These are phyloP conservation scores for Tylopilus felleus DNA, from an alignment of 768 basidiomycete species.

Conservation along the genomic window DNA sequence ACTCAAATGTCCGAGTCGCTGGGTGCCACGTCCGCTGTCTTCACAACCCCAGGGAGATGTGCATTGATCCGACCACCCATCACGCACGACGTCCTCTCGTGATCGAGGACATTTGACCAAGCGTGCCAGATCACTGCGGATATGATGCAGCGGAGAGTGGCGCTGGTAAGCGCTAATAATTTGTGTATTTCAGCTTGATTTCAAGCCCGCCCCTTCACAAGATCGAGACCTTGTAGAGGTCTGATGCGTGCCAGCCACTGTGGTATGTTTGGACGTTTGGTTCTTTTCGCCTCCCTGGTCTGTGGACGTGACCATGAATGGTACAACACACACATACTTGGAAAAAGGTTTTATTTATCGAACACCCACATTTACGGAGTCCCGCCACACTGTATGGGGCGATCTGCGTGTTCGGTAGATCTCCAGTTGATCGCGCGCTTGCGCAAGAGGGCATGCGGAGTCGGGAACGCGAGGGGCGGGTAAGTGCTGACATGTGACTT, in stretches of 20 bases:
- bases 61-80: too few relatives aligned
- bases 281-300: neutral
- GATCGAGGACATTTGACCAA: too few relatives aligned
- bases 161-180: neutral
- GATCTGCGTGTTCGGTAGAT: neutral
- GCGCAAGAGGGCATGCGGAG: neutral
- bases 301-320: neutral
- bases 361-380: neutral
- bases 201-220: neutral
- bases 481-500: neutral
- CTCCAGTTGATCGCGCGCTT: neutral
- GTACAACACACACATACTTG: too few relatives aligned
- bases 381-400: neutral
- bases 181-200: neutral
- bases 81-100: too few relatives aligned
- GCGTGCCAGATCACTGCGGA: neutral
- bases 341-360: neutral
- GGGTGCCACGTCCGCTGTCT: too few relatives aligned
- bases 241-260: neutral
- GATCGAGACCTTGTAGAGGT: neutral
- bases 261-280: neutral
- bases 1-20: too few relatives aligned
- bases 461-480: neutral
- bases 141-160: neutral
- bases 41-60: too few relatives aligned